phyloP scores from a whole-genome alignment of 2,329 filamentous ascomycete species.

The Hypomyces rosellus region DNA sequence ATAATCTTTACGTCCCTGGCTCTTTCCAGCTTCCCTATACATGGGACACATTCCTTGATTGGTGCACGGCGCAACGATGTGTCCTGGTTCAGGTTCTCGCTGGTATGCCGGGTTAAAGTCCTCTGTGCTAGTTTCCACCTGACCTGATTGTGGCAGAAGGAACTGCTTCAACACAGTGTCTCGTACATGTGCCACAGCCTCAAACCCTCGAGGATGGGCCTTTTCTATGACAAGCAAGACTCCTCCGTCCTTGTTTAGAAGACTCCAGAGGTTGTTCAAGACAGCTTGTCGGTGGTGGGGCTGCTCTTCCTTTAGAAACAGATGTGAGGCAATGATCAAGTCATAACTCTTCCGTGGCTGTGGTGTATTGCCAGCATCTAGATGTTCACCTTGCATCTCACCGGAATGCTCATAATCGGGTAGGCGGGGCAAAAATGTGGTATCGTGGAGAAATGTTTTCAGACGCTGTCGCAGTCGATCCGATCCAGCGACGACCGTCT shows the following conservation, averaged over 20 bases:
- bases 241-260: slow-evolving; percentile 78
- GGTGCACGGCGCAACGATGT: slow-evolving; percentile 73
- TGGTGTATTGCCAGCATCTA: slow-evolving; percentile 51
- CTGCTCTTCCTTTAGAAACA: slow-evolving; percentile 69
- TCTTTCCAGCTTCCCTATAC: slow-evolving; percentile 67
- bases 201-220: slow-evolving; percentile 84
- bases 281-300: slow-evolving; percentile 71
- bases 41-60: slow-evolving; percentile 86
- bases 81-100: slow-evolving; percentile 50
- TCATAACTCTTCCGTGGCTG: slow-evolving; percentile 74
- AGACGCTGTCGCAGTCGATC: slow-evolving; percentile 68
- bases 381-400: slow-evolving; percentile 49
- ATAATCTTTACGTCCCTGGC: slow-evolving; percentile 73
- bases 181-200: slow-evolving; percentile 80
- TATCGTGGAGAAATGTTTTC: slow-evolving; percentile 74
- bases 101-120: slow-evolving; percentile 33
- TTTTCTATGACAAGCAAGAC: slow-evolving; percentile 86
- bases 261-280: slow-evolving; percentile 82
- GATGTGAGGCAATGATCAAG: slow-evolving; percentile 82
- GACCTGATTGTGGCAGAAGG: slow-evolving; percentile 48
- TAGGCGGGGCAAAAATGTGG: slow-evolving; percentile 85
- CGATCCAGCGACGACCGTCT: slow-evolving; percentile 74
- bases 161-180: slow-evolving; percentile 70
- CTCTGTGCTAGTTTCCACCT: slow-evolving; percentile 26
- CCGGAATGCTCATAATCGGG: slow-evolving; percentile 73